phyloP scores from a whole-genome alignment of 108 stramenopile species.

The Fragilariopsis cylindrus region DNA sequence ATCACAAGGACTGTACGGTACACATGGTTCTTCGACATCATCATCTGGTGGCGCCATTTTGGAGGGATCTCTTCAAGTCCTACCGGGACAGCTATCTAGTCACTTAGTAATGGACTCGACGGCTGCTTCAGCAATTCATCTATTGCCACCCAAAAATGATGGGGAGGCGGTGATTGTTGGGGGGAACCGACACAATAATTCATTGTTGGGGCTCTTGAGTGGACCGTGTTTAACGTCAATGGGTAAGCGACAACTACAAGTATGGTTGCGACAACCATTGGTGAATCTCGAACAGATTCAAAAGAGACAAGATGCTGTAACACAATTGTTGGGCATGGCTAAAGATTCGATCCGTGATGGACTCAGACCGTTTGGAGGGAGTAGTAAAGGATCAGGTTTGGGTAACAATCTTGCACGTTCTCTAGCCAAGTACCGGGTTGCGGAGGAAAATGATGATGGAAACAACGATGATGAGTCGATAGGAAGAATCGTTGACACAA shows the following conservation, averaged over 20 bases:
- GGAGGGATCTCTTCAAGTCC: conserved; percentile 30
- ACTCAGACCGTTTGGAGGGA: conserved; percentile 48
- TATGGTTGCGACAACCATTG: conserved; percentile 83
- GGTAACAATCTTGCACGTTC: conserved; percentile 37
- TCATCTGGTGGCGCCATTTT: background rate
- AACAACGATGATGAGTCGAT: conserved; percentile 6
- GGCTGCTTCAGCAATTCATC: conserved; percentile 72
- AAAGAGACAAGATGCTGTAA: conserved; percentile 75
- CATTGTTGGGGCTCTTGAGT: conserved; percentile 66
- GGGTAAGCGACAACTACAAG: conserved; percentile 63
- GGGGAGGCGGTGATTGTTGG: conserved; percentile 56
- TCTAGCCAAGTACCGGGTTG: conserved; percentile 27
- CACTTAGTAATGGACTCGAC: conserved; percentile 73
- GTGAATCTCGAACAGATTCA: conserved; percentile 53
- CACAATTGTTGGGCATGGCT: conserved; percentile 57
- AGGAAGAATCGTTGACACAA: conserved; percentile 37
- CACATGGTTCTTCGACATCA: conserved; percentile 8
- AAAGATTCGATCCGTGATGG: conserved; percentile 70
- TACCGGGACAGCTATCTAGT: conserved; percentile 44
- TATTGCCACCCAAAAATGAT: conserved; percentile 69
- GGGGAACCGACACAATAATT: conserved; percentile 60
- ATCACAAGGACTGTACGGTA: conserved; percentile 30
- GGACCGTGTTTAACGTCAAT: conserved; percentile 66
- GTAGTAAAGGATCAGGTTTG: conserved; percentile 34
- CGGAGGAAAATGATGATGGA: background rate